These are phyloP conservation scores for Eucalyptus brandiana DNA, from an alignment of 345 rosid species.

Conservation along the genomic window DNA sequence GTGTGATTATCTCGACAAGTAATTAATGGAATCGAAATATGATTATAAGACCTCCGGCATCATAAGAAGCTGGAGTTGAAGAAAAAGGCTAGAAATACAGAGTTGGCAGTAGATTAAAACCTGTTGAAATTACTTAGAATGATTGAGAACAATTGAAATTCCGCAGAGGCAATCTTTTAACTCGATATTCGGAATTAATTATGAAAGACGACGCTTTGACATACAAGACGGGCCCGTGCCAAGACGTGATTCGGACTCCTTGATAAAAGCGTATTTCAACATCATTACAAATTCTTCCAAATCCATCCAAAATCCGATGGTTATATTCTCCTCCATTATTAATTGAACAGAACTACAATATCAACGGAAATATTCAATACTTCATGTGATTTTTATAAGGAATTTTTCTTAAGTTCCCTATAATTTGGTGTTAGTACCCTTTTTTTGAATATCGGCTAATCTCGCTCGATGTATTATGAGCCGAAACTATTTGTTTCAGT, in stretches of 20 bases:
- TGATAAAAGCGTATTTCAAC: neutral
- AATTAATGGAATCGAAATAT: neutral
- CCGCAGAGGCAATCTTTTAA: neutral
- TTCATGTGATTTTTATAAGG: neutral
- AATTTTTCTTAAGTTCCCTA: neutral
- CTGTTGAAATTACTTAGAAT: neutral
- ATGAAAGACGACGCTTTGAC: neutral
- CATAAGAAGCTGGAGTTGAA: neutral
- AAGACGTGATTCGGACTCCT: neutral
- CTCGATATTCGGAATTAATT: neutral
- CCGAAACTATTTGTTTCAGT: no score
- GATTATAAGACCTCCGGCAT: neutral
- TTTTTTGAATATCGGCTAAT: no score
- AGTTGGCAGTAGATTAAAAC: neutral
- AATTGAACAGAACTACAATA: neutral
- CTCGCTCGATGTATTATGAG: no score
- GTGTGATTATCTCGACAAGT: neutral
- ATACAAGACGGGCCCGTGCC: neutral
- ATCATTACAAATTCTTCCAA: neutral
- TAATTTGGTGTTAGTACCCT: neutral
- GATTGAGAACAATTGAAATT: neutral
- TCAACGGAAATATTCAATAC: no score
- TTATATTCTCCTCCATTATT: neutral
- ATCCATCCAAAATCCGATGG: neutral
- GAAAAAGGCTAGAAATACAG: neutral